Base-by-base conservation (phyloP, 2,329 filamentous ascomycete genomes). In the Alternaria infectoria region DNA sequence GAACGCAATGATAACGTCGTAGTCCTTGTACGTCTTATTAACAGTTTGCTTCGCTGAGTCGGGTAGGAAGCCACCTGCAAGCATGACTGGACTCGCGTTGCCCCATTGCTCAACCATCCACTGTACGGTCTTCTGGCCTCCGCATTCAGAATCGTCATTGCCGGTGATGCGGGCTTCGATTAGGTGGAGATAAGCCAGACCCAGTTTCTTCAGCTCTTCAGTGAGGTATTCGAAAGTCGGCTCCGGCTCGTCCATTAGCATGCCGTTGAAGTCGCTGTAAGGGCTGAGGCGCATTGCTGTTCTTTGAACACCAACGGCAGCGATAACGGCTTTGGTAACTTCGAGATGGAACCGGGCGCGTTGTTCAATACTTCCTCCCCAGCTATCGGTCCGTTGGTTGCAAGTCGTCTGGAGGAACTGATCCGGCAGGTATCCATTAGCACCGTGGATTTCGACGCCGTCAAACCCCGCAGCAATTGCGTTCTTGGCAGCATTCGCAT, bases 341-440 rank as follows among this genome's bases (percentile, higher is more conserved):
- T 88, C 86, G 8, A 88, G 55, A 0, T 77, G 80, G 63, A 89
- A 84, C 17, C 85, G 75, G 54, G 82, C 69, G 62, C 87, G 80
- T 66, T 86, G 84, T 78, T 83, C 82, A 8, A 85, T 73, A 52
- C 76, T 81, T 1, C 83, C 83, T 6, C 84, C 84, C 72, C 82
- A 86, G 1, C 62, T 65, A 63, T 86, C 84, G 0, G 73, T 85
- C 3, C 87, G 81, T 44, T 81, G 79, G 76, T 90, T 89, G 66
- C 80, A 79, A 7, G 78, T 82, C 61, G 86, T 84, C 66, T 87
- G 89, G 13, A 91, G 80, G 76, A 93, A 93, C 68, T 90, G 85
- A 60, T 86, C 85, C 9, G 91, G 76, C 2, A 93, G 82, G 71
- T 92, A 93, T 4, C 90, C 89, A 67, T 91, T 89, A 1, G 88